Base-by-base conservation (phyloP, 129 eudicot species). In the Rutidosis leptorrhynchoides region DNA sequence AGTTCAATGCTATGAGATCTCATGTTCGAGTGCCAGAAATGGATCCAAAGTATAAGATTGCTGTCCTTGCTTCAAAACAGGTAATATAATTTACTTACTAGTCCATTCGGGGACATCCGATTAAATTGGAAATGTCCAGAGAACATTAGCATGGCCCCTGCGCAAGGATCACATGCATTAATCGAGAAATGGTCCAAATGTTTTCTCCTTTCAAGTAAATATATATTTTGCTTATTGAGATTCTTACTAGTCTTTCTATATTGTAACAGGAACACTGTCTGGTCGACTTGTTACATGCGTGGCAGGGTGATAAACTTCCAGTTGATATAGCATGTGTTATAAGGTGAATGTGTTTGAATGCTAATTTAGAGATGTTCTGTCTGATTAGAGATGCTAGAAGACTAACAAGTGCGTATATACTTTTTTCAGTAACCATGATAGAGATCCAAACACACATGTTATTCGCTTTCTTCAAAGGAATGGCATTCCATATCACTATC, bases 261-360 rank as follows among this genome's bases (percentile, higher is more conserved):
- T n/a, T n/a, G n/a, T n/a, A n/a, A n/a, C 70, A 91, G 97, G 96
- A 91, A 67, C 97, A 91, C 73, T 91, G 97, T 69, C 98, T 93
- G 64, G 95, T 93, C 69, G 96, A 93, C 70, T 58, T 93, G 77
- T 72, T 93, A 83, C 96, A 79, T 74, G 85, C 84, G 7, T 93
- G 96, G 96, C 98, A 93, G 84, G 96, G 88, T 65, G 81, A 86
- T 35, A 83, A 63, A 77, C 85, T 93, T 79, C 98, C 98, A 2
- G 84, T 93, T 70, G 75, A 85, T 45, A 80, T 93, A 64, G 82
- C 80, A 42, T 72, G 81, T 28, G 82, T 92, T 46, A 92, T 92
- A 69, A 88, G 98, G 98, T 88, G 65, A 74, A n/a, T n/a, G n/a
- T n/a, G n/a, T n/a, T n/a, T n/a, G n/a, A n/a, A n/a, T n/a, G n/a